These are phyloP conservation scores for Coemansia erecta DNA, from an alignment of 192 early-diverging fungal species.

Conservation along the genomic window DNA sequence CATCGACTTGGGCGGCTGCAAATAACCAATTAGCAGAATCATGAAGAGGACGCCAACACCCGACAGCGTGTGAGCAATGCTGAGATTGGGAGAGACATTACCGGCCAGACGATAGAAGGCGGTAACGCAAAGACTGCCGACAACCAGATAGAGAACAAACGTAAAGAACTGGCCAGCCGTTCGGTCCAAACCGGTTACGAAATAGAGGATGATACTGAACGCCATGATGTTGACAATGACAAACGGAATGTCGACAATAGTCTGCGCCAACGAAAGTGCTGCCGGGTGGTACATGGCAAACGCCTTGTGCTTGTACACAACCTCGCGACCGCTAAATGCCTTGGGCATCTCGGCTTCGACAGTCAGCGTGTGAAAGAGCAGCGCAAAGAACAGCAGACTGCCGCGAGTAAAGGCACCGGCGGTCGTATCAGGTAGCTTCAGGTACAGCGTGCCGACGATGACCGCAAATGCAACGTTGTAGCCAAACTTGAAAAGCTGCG, in stretches of 20 bases:
- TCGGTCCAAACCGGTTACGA: conserved; percentile 59
- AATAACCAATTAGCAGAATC: conserved; percentile 54
- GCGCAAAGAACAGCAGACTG: conserved; percentile 72
- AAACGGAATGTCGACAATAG: conserved; percentile 59
- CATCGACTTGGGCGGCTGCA: conserved; percentile 61
- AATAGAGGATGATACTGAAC: conserved; percentile 66
- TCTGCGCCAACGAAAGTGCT: conserved; percentile 62
- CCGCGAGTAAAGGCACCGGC: conserved; percentile 77
- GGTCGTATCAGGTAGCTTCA: conserved; percentile 55
- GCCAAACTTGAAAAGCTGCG: conserved; percentile 53
- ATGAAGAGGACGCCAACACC: conserved; percentile 43
- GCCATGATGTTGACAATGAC: conserved; percentile 53
- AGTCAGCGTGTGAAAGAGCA: conserved; percentile 67
- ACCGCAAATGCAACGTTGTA: conserved; percentile 65
- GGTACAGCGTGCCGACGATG: conserved; percentile 72
- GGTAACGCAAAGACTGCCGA: conserved; percentile 60
- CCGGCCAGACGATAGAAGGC: conserved; percentile 60
- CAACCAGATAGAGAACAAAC: conserved; percentile 61
- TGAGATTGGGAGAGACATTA: conserved; percentile 42
- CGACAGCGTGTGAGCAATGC: conserved; percentile 47
- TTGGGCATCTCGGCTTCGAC: conserved; percentile 69
- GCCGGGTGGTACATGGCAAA: conserved; percentile 71
- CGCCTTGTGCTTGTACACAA: conserved; percentile 76
- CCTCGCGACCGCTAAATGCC: conserved; percentile 67
- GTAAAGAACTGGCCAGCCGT: conserved; percentile 64